Evolutionary conservation across 179 eudicot species (phyloP), one percentile per base, ranked within the genome.

Genomic region (Actinidia arguta): DNA sequence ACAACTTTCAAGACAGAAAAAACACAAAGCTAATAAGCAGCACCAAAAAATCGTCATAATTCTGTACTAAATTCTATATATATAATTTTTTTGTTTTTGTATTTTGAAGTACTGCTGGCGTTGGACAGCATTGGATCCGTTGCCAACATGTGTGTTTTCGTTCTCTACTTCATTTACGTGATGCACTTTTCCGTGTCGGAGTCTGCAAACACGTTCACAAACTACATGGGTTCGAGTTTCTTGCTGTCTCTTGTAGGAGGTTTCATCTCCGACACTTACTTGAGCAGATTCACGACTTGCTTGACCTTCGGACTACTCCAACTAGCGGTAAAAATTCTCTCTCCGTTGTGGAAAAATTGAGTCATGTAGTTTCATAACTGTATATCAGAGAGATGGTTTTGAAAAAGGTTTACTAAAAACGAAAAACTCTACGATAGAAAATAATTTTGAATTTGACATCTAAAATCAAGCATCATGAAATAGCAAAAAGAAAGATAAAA

Each of bases 201-300:
- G 52, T 22, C 90, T 27, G 87, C 90, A 52, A 88, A 84, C 50
- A 86, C 87, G 25, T 83, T 84, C 36, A 86, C 90, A 61, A 88
- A 84, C 84, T 84, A 69, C 76, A 20, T 84, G 39, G 90, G 90
- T 12, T 75, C 89, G 0, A 80, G 86, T 17, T 88, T 81, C 83
- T 50, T 88, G 82, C 85, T 88, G 24, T 76, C 89, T 10, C 12
- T 88, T 24, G 16, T 86, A 16, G 88, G 90, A 59, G 90, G 88
- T 24, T 88, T 86, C 86, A 86, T 88, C 63, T 88, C 89, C 0
- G 90, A 88, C 61, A 77, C 87, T 24, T 88, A 82, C 81, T n/a
- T 88, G 64, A 84, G 67, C 68, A 58, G 89, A 42, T 75, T 84
- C 76, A 50, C 78, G 48, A 88, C 90, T 0, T 81, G 85, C 54